Percentiles rank a stretch among this genome's conserved stretches.
Conservation (phyloP, 2,329 filamentous ascomycete species). For the Colletotrichum navitas region DNA sequence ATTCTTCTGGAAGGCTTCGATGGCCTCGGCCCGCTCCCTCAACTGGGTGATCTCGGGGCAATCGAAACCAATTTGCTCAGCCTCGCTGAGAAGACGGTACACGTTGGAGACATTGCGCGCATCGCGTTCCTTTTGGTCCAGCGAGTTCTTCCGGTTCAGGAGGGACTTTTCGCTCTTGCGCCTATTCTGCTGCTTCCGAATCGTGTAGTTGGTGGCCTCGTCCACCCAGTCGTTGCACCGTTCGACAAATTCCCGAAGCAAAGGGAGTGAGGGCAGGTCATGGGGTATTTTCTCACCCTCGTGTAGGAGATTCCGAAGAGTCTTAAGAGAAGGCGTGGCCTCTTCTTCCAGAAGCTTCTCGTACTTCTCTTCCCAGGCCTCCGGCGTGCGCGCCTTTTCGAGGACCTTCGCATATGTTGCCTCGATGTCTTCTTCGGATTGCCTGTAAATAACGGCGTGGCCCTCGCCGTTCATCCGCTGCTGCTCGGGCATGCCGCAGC, state of each 20-base stretch:
- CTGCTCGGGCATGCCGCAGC: constrained; percentile 77
- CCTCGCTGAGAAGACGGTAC: constrained; percentile 83
- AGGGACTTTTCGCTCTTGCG: constrained; percentile 93
- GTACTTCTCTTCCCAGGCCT: constrained; percentile 91
- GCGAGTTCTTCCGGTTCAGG: constrained; percentile 71
- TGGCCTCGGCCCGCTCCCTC: constrained; percentile 85
- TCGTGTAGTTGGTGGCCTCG: constrained; percentile 95
- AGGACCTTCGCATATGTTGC: constrained; percentile 79
- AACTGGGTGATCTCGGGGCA: constrained; percentile 90
- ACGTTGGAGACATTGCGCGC: constrained; percentile 91
- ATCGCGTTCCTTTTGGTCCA: constrained; percentile 87
- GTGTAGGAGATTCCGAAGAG: constrained; percentile 83
- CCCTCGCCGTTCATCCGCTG: constrained; percentile 77
- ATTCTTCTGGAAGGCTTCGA: constrained; percentile 85
- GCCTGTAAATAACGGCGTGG: constrained; percentile 83
- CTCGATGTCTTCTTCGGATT: constrained; percentile 77
- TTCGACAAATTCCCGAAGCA: constrained; percentile 90
- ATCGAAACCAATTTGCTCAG: constrained; percentile 90
- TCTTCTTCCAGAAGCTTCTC: constrained; percentile 87
- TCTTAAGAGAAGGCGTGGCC: constrained; percentile 86
- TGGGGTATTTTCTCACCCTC: constrained; percentile 98
- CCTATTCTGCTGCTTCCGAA: constrained; percentile 96
- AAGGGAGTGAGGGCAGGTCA: constrained; percentile 83
- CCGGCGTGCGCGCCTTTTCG: constrained; percentile 88
- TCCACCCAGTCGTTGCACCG: constrained; percentile 98